Conservation (phyloP, 148 eudicot species). For the Salicornia ramosissima region DNA sequence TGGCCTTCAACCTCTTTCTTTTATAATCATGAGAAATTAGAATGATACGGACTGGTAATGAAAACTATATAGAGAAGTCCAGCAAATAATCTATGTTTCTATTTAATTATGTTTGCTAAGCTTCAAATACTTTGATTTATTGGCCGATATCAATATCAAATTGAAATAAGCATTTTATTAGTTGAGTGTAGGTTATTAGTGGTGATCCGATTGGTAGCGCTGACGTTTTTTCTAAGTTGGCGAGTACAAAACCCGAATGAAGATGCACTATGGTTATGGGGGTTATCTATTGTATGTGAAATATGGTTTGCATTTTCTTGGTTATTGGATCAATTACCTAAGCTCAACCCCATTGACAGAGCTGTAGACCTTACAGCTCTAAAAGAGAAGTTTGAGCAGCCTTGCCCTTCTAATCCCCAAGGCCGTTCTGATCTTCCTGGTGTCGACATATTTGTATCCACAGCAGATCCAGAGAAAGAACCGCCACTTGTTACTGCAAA, state of each 20-base stretch:
- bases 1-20: too few relatives aligned
- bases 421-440: slow-evolving; percentile 93
- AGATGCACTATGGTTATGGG: slow-evolving; percentile 89
- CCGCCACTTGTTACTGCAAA: slow-evolving; percentile 90
- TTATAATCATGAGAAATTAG: too few relatives aligned
- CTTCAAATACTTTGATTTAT: neutral
- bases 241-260: slow-evolving; percentile 55
- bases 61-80: too few relatives aligned
- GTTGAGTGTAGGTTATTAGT: slow-evolving; percentile 55
- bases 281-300: slow-evolving; percentile 63
- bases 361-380: slow-evolving; percentile 65
- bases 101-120: neutral
- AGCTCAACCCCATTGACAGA: slow-evolving; percentile 81
- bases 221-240: slow-evolving; percentile 55
- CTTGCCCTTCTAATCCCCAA: slow-evolving; percentile 49
- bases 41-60: too few relatives aligned
- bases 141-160: slow-evolving; percentile 2
- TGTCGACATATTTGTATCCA: slow-evolving; percentile 73
- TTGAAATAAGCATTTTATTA: slow-evolving; percentile 21
- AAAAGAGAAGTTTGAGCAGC: slow-evolving; percentile 63
- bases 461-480: slow-evolving; percentile 89
- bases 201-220: slow-evolving; percentile 50
- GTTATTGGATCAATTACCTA: slow-evolving; percentile 85
- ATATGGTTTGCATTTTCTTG: slow-evolving; percentile 91
- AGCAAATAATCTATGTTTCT: neutral